Conservation (phyloP, 2,329 filamentous ascomycete species). For the Trichoderma gracile region DNA sequence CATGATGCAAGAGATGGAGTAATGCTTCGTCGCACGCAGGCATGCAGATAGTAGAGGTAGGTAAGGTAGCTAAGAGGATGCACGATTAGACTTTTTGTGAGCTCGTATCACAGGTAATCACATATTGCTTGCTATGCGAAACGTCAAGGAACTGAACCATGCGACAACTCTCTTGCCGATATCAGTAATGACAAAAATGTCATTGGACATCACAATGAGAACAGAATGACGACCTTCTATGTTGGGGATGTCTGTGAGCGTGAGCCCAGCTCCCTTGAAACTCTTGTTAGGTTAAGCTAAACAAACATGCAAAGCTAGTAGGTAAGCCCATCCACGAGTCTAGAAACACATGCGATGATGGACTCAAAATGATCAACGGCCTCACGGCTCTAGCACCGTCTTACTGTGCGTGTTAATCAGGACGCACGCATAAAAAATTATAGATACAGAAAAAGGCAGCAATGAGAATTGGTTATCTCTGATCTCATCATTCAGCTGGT, state of each 20-base stretch:
- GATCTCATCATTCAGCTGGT: no score
- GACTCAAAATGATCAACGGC: no score
- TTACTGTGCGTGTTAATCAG: no score
- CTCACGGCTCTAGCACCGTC: no score
- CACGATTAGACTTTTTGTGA: neutral
- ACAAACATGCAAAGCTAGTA: neutral
- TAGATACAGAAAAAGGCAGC: no score
- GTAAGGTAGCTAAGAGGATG: neutral
- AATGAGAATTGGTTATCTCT: no score
- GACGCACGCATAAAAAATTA: no score
- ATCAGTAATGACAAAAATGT: neutral
- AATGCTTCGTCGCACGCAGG: neutral
- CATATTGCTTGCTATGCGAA: neutral
- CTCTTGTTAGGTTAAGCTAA: neutral
- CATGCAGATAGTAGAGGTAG: no score
- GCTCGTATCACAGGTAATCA: slow-evolving; percentile 4
- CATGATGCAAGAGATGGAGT: neutral
- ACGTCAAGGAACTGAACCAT: neutral
- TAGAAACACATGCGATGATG: no score
- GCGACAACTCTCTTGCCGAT: neutral
- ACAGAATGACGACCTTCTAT: neutral
- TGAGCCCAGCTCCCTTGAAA: neutral
- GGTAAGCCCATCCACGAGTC: neutral
- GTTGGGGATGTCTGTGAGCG: slow-evolving; percentile 7
- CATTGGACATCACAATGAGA: neutral